Conservation (phyloP, 768 basidiomycete species). For the Russula vinacea region DNA sequence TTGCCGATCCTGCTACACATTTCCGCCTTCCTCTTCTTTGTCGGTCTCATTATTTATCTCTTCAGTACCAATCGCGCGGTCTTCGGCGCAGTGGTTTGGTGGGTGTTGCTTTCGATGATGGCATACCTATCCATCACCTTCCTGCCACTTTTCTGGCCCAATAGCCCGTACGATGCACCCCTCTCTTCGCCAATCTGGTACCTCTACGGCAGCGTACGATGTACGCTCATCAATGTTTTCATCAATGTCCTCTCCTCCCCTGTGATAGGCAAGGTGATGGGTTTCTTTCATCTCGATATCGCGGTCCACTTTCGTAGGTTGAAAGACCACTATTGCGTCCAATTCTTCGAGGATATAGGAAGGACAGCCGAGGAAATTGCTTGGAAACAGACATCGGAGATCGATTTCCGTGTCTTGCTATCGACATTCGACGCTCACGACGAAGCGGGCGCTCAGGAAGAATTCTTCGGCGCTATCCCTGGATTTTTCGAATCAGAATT, state of each 20-base stretch:
- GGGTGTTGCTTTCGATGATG: neutral
- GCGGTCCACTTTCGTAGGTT: neutral
- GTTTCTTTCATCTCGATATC: neutral
- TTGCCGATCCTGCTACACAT: slow-evolving; percentile 22
- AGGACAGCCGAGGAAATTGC: slow-evolving; percentile 2
- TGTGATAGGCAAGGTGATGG: no score
- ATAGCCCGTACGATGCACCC: slow-evolving; percentile 10
- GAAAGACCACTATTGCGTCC: neutral
- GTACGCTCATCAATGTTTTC: neutral
- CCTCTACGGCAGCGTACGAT: neutral
- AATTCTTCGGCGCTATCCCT: slow-evolving; percentile 3
- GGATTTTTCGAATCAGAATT: slow-evolving; percentile 3
- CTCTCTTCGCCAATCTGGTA: neutral
- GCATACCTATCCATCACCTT: slow-evolving; percentile 2
- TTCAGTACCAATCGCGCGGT: neutral
- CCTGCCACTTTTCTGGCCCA: neutral
- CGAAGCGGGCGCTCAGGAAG: slow-evolving; percentile 1
- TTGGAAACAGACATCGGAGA: neutral
- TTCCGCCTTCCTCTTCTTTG: slow-evolving; percentile 24
- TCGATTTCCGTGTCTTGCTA: neutral
- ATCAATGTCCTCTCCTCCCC: no score
- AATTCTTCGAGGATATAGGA: neutral
- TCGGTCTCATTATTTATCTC: slow-evolving; percentile 15
- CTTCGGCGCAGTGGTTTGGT: neutral
- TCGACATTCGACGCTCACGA: slow-evolving; percentile 6